Evolutionary conservation across 306 rosid genomes (phyloP), one percentile per base, ranked within the genome.

Genomic region (Fragaria ananassa): DNA sequence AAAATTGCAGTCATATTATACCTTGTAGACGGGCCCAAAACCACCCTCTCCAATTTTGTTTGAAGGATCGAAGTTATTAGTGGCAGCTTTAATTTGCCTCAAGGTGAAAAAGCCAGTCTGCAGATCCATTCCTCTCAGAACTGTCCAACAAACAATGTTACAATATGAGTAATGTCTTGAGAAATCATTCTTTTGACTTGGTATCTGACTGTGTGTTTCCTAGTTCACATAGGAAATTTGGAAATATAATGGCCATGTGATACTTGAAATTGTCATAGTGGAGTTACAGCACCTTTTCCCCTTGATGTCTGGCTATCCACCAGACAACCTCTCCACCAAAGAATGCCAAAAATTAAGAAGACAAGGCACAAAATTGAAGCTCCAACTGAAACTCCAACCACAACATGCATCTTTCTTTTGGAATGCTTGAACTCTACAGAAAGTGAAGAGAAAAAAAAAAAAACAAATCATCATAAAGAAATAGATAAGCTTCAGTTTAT

Each of bases 11-110:
- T 51, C 62, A 21, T 56, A 21, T n/a, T 18, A 53, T 84, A 88
- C 96, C 92, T 90, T 90, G 83, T 76, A 86, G 68, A 90, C 96
- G 34, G 80, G 77, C 75, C 96, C 96, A 83, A 90, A 90, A 81
- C 92, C 96, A 18, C 95, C 95, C 81, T 90, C 92, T 64, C 92
- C 95, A 23, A 90, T 68, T 82, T 81, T 86, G 75, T 88, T 90
- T 61, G 27, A 58, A 73, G 86, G 80, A 81, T 57, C 74, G 23
- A 90, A 90, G 75, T 82, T 83, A 64, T 88, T 78, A 17, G 96
- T 90, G 64, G 96, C 91, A 15, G 80, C 87, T 81, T 70, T 61
- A 4, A 57, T 37, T 54, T 73, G 64, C n/a, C 75, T 75, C 27
- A 18, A 75, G 6, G 71, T 69, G 45, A 75, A 61, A 53, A 41